Evolutionary conservation across 2,329 filamentous ascomycete species (phyloP).

Genomic region (Xenosphaeropsis pyriputrescens): DNA sequence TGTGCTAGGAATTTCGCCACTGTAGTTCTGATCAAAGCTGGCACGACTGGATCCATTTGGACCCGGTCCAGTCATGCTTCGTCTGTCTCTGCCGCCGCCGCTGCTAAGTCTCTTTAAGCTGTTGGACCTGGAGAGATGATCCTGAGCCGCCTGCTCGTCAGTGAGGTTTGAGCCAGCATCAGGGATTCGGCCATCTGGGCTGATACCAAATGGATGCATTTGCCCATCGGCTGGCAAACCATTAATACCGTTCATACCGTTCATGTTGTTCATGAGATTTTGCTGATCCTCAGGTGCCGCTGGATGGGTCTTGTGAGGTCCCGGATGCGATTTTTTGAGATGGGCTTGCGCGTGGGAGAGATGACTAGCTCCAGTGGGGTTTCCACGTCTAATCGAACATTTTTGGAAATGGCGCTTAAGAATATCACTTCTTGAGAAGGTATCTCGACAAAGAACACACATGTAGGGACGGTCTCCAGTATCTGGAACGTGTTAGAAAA

Average conservation of each 20-base stretch:
- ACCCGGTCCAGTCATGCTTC: slow-evolving; percentile 37
- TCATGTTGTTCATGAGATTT: slow-evolving; percentile 42
- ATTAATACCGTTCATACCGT: slow-evolving; percentile 43
- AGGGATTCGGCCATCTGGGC: slow-evolving; percentile 22
- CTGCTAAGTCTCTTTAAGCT: slow-evolving; percentile 44
- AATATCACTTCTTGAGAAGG: slow-evolving; percentile 94
- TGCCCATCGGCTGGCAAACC: slow-evolving; percentile 42
- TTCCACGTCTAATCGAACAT: slow-evolving; percentile 90
- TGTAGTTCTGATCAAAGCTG: slow-evolving; percentile 38
- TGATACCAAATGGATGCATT: slow-evolving; percentile 41
- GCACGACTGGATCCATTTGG: slow-evolving; percentile 29
- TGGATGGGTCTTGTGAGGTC: slow-evolving; percentile 35
- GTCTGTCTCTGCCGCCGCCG: slow-evolving; percentile 38
- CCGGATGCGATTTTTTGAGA: slow-evolving; percentile 58
- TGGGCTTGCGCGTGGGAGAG: slow-evolving; percentile 85
- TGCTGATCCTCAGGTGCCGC: slow-evolving; percentile 32
- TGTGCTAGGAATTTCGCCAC: slow-evolving; percentile 38
- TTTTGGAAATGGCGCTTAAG: slow-evolving; percentile 99
- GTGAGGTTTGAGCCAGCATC: slow-evolving; percentile 25
- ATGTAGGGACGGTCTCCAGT: slow-evolving; percentile 97
- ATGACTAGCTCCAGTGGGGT: slow-evolving; percentile 89
- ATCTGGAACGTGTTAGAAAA: slow-evolving; percentile 36
- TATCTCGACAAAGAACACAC: slow-evolving; percentile 95
- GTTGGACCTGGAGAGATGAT: slow-evolving; percentile 44
- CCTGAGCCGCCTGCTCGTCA: slow-evolving; percentile 48